Conservation (phyloP, 352 stramenopile genomes). For the Pythium sukuiense region DNA sequence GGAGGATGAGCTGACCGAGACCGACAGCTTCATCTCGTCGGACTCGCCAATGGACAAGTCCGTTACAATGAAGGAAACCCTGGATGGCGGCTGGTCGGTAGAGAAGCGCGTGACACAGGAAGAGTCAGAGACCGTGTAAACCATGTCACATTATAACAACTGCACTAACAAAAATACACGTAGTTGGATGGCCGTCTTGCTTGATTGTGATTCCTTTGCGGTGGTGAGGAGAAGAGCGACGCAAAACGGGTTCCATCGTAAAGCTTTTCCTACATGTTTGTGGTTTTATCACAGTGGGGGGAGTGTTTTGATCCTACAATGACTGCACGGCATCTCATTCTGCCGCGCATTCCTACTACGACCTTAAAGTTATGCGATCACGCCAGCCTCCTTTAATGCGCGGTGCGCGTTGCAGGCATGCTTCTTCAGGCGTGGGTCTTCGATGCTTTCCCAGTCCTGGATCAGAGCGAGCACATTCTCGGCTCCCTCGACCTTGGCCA, state of each 20-base stretch:
- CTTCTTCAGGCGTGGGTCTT: conserved; percentile 84
- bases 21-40: conserved; percentile 70
- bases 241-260: not conserved
- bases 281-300: conserved; percentile 8
- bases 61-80: conserved; percentile 64
- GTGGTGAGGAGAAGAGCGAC: no score
- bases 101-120: conserved; percentile 75
- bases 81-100: conserved; percentile 83
- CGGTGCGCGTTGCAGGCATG: conserved; percentile 80
- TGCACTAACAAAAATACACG: not conserved
- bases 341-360: conserved; percentile 21
- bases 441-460: conserved; percentile 79
- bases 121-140: conserved; percentile 52
- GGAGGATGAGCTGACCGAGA: conserved; percentile 74
- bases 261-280: conserved; percentile 28
- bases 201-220: no score
- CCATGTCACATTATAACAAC: conserved; percentile 3
- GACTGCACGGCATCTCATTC: conserved; percentile 10
- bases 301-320: conserved; percentile 7
- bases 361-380: conserved; percentile 56
- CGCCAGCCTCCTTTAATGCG: conserved; percentile 73
- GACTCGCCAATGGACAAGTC: conserved; percentile 35
- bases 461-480: conserved; percentile 62
- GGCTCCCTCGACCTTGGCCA: conserved; percentile 64
- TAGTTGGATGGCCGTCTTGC: no score